Base-by-base conservation (phyloP, 805 yeast species). In the Sporopachydermia quercuum region DNA sequence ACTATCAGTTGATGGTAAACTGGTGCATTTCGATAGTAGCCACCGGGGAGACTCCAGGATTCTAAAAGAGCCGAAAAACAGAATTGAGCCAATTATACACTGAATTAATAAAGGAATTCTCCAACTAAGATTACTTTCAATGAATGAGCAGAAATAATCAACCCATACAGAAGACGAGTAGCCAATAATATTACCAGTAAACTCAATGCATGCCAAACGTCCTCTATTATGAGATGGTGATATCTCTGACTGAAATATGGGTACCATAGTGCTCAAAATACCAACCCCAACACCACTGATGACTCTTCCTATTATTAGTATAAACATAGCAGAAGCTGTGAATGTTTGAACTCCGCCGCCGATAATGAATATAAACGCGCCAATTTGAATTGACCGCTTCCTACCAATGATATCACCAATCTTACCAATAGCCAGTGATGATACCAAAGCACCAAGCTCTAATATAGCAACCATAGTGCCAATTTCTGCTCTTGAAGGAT, bases 21-120 rank as follows among this genome's bases (percentile, higher is more conserved):
- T 8, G n/a, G 30, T 8, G n/a, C 30, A 23, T n/a, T 23, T 8
- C 30, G 30, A 23, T 30, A 87, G 61, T 39, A 87, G 63, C 94
- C 95, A 86, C 47, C 95, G 67, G 3, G 96, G 96, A 38, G 87
- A 76, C 52, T 86, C 96, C 3, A 83, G 86, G 33, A 87, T 74
- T 43, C 80, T 65, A 40, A 77, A 72, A 1, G 94, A 78, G 3
- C 96, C 96, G 3, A 72, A 46, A 18, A 76, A 74, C 18, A 86
- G 61, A 3, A 78, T 60, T 2, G 69, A 43, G 0, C 94, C 94
- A 52, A 87, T 76, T 3, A 78, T 52, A 39, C 82, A 79, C 55
- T 85, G 95, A 38, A 82, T 61, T 41, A 78, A 71, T 37, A 85
- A 61, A 1, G 96, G 94, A 16, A 81, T 49, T 45, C 94, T 68